Evolutionary conservation across 2,329 filamentous ascomycete genomes (phyloP).

Genomic region (Capronia americana): DNA sequence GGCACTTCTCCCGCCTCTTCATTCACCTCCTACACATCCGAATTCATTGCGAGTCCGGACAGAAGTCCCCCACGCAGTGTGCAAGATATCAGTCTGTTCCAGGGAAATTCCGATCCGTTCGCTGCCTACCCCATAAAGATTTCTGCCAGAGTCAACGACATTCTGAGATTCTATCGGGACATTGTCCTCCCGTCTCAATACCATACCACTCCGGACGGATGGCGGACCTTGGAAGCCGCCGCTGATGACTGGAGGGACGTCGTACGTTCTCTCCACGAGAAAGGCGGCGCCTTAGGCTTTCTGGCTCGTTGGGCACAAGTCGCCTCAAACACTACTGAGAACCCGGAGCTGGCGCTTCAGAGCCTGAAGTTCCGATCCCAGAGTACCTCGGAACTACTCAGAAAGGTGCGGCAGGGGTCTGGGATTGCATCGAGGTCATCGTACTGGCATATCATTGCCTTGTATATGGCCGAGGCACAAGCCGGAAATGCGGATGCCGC

Average conservation of each 20-base stretch:
- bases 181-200: slow-evolving; percentile 17
- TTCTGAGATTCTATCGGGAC: slow-evolving; percentile 19
- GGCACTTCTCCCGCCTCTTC: slow-evolving; percentile 15
- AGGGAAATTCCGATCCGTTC: slow-evolving; percentile 20
- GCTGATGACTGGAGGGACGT: slow-evolving; percentile 16
- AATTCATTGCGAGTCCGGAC: neutral
- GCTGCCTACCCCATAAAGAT: slow-evolving; percentile 9
- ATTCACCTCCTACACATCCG: neutral
- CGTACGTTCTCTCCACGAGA: slow-evolving; percentile 11
- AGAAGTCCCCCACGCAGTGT: neutral
- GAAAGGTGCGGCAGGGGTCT: slow-evolving; percentile 4
- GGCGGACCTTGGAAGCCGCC: slow-evolving; percentile 14
- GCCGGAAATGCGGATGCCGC: slow-evolving; percentile 13
- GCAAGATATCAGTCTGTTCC: slow-evolving; percentile 3
- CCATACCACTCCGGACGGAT: slow-evolving; percentile 9
- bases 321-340: slow-evolving; percentile 6
- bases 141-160: slow-evolving; percentile 12
- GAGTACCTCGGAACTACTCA: slow-evolving; percentile 13
- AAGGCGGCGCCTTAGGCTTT: slow-evolving; percentile 16
- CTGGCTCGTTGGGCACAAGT: slow-evolving; percentile 16
- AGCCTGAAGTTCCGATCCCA: slow-evolving; percentile 10
- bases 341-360: slow-evolving; percentile 8
- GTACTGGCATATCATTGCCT: slow-evolving; percentile 15
- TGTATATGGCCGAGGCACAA: slow-evolving; percentile 21
- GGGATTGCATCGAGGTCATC: slow-evolving; percentile 5